Conservation (phyloP, 345 rosid genomes). For the Ricinus communis region DNA sequence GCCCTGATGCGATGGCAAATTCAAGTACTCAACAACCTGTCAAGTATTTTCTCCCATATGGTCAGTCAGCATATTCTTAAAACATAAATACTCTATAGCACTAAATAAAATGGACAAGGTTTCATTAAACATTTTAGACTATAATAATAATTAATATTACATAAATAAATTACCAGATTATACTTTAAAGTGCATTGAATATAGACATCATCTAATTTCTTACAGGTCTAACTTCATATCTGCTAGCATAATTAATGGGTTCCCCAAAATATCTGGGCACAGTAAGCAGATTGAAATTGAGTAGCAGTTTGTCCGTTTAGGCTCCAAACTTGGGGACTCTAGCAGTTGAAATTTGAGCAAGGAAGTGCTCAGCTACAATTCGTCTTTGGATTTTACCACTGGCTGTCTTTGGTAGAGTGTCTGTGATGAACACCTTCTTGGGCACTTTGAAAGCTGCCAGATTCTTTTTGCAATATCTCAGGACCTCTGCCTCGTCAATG, state of each 20-base stretch:
- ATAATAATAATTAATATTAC: no score
- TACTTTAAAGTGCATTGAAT: no score
- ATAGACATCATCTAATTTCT: no score
- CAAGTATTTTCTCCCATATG: no score
- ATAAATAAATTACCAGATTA: no score
- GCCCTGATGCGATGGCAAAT: no score
- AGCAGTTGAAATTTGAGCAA: conserved; percentile 45
- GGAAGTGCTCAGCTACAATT: conserved; percentile 60
- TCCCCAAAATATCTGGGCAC: background rate
- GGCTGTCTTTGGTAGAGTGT: conserved; percentile 55
- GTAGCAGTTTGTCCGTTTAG: conserved; percentile 6
- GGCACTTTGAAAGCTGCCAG: conserved; percentile 81
- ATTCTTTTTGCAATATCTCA: conserved; percentile 61
- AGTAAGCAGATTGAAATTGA: no score
- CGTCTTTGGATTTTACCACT: conserved; percentile 68
- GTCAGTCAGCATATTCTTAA: no score
- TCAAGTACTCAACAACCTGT: no score
- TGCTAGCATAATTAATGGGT: background rate
- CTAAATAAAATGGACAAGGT: no score
- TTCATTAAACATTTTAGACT: no score
- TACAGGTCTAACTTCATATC: background rate
- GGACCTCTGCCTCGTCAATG: conserved; percentile 56
- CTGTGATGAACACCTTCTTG: conserved; percentile 58
- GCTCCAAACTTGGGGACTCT: conserved; percentile 43
- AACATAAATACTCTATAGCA: no score